A percentile compares a stretch with the other conserved stretches of the same genome.
Evolutionary conservation across 2,329 filamentous ascomycete species (phyloP).

Genomic region (Paraconiothyrium brasiliense): DNA sequence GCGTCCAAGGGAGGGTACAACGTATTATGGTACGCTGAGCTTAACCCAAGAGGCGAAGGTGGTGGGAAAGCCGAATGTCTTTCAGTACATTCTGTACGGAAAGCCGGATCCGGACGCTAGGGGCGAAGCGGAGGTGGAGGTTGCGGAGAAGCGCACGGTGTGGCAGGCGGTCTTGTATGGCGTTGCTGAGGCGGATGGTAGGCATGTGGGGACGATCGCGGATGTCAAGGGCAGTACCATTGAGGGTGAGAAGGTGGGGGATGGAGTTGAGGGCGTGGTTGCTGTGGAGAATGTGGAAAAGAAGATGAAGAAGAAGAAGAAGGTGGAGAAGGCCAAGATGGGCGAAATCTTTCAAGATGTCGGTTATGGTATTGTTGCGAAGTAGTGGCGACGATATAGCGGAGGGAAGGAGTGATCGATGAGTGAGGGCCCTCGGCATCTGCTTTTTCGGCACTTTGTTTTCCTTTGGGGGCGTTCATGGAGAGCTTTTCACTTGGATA

Average conservation of each 20-base stretch:
- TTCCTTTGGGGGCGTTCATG: background rate
- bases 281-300: background rate
- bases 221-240: background rate
- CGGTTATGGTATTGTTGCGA: background rate
- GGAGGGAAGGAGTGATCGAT: background rate
- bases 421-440: background rate
- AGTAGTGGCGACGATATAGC: background rate
- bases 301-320: background rate
- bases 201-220: background rate
- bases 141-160: background rate
- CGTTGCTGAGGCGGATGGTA: slow-evolving; percentile 19
- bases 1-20: slow-evolving; percentile 24
- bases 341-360: background rate
- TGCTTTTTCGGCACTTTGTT: background rate
- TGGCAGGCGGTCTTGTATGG: slow-evolving; percentile 25
- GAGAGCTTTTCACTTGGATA: background rate
- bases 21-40: slow-evolving; percentile 16
- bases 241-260: background rate
- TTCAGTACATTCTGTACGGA: slow-evolving; percentile 27
- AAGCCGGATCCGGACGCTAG: slow-evolving; percentile 20
- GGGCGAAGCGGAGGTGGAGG: background rate
- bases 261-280: background rate
- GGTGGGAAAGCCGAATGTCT: slow-evolving; percentile 7
- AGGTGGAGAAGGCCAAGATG: background rate
- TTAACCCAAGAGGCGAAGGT: slow-evolving; percentile 1